Percentiles rank a stretch among this genome's conserved stretches.
Evolutionary conservation across 2,329 filamentous ascomycete genomes (phyloP).

Genomic region (Phialocephala sp.): DNA sequence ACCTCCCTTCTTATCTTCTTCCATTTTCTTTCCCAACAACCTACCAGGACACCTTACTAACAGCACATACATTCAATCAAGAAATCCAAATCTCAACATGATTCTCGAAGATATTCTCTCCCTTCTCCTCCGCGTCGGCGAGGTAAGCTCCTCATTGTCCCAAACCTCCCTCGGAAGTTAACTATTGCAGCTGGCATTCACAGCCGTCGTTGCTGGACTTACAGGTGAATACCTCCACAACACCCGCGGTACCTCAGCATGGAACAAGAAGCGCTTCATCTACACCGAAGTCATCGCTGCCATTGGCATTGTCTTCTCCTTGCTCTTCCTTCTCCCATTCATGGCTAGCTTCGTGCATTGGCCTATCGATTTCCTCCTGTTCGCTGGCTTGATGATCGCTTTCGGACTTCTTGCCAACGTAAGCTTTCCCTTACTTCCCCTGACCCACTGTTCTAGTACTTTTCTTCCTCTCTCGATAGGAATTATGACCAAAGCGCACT

Average conservation of each 20-base stretch:
- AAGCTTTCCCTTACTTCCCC: neutral
- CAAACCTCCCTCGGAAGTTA: slow-evolving; percentile 1
- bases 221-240: slow-evolving; percentile 68
- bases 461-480: neutral
- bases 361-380: slow-evolving; percentile 73
- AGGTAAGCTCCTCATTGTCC: slow-evolving; percentile 27
- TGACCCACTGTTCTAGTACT: neutral
- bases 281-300: slow-evolving; percentile 76
- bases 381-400: slow-evolving; percentile 63
- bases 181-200: slow-evolving; percentile 67
- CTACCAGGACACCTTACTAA: neutral
- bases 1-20: neutral
- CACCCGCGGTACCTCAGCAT: slow-evolving; percentile 50
- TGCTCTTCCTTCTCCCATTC: slow-evolving; percentile 78
- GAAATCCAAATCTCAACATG: slow-evolving; percentile 28
- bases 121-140: slow-evolving; percentile 37
- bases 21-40: neutral
- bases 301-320: slow-evolving; percentile 69
- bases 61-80: neutral
- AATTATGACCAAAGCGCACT: neutral
- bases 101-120: slow-evolving; percentile 32
- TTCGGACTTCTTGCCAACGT: slow-evolving; percentile 57
- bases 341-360: slow-evolving; percentile 70
- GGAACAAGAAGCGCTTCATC: slow-evolving; percentile 70
- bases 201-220: slow-evolving; percentile 73